Evolutionary conservation across 2,329 filamentous ascomycete genomes (phyloP).

Genomic region (Penicillium vulpinum): DNA sequence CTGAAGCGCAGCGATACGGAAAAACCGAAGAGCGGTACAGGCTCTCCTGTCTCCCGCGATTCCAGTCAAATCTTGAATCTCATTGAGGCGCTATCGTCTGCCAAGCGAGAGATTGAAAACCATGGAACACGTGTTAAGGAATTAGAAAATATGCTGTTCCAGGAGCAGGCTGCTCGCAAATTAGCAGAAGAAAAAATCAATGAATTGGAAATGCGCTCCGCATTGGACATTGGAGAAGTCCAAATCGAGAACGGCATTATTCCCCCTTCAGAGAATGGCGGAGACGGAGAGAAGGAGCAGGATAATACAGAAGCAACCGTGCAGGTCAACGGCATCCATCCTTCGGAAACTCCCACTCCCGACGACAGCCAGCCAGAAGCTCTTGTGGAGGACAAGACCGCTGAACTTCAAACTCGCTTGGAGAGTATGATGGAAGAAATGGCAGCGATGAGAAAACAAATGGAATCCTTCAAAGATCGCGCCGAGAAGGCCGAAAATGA

Average conservation of each 20-base stretch:
- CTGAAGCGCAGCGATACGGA: conserved; percentile 77
- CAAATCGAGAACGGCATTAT: conserved; percentile 52
- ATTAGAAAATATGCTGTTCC: conserved; percentile 73
- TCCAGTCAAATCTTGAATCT: conserved; percentile 77
- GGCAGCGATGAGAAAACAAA: conserved; percentile 74
- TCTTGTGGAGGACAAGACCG: conserved; percentile 39
- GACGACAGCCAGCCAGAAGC: conserved; percentile 26
- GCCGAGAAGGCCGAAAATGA: conserved; percentile 81
- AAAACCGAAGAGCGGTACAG: conserved; percentile 58
- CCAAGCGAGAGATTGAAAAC: conserved; percentile 83
- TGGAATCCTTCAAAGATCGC: conserved; percentile 73
- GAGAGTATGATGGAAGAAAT: conserved; percentile 78
- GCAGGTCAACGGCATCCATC: conserved; percentile 13
- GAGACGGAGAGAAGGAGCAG: conserved; percentile 10
- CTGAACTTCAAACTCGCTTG: conserved; percentile 67
- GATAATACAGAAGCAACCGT: neutral
- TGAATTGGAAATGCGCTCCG: conserved; percentile 64
- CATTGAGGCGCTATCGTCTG: conserved; percentile 78
- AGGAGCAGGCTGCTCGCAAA: conserved; percentile 79
- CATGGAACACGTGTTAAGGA: conserved; percentile 78
- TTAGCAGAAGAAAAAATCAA: conserved; percentile 79
- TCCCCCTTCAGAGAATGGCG: conserved; percentile 33
- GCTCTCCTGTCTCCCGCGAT: conserved; percentile 53
- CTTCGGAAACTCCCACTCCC: conserved; percentile 8
- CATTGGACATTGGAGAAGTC: conserved; percentile 39